Conservation (phyloP, 257 asterid species). For the Nicotiana knightiana region DNA sequence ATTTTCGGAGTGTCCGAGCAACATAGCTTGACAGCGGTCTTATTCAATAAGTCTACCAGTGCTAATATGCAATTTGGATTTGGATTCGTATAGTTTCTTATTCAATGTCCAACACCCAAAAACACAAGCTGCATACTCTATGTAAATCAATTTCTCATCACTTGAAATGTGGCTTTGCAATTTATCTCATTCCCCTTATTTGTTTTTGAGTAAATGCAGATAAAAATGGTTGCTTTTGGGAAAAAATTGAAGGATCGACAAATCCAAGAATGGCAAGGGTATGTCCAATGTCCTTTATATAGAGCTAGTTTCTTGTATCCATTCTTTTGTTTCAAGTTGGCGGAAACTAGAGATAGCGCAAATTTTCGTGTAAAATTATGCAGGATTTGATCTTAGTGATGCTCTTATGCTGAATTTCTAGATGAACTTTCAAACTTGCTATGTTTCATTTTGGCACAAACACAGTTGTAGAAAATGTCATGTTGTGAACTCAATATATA, state of each 20-base stretch:
- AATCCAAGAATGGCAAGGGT: slow-evolving; percentile 9
- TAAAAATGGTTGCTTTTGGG: slow-evolving; percentile 9
- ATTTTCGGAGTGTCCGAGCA: too few species aligned
- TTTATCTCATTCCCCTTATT: neutral
- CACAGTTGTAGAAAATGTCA: neutral
- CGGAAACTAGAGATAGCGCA: neutral
- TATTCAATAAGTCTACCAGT: too few species aligned
- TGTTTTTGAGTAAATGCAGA: neutral
- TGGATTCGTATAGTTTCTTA: neutral
- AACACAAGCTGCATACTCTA: neutral
- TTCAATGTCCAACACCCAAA: neutral
- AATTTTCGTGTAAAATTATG: neutral
- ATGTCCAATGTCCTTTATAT: neutral
- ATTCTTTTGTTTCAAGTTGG: neutral
- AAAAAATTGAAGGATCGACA: slow-evolving; percentile 8
- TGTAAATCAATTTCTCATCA: neutral
- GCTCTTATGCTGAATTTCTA: neutral
- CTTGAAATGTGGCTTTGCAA: neutral
- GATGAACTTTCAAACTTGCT: neutral
- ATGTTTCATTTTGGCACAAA: neutral
- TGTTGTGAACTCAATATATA: neutral
- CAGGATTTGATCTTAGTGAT: neutral
- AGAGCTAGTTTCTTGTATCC: neutral
- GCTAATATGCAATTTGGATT: too few species aligned
- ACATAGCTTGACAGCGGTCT: too few species aligned